A percentile compares a stretch with the other conserved stretches of the same genome.
These are phyloP conservation scores for Stylonectria norvegica DNA, from an alignment of 2,329 filamentous ascomycete species.

Conservation along the genomic window DNA sequence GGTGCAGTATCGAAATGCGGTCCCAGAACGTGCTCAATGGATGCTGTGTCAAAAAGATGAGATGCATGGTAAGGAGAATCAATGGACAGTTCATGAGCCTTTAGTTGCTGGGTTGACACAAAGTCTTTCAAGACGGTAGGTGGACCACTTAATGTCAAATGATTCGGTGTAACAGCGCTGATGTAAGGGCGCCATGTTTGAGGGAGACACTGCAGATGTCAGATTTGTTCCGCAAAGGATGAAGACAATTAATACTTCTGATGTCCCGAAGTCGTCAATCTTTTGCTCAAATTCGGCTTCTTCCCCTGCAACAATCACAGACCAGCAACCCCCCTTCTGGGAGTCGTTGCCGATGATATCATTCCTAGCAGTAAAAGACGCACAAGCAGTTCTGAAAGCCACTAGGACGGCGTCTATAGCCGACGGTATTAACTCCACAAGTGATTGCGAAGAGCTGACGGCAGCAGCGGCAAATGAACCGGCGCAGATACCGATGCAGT, in stretches of 20 bases:
- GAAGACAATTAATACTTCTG: slow-evolving; percentile 6
- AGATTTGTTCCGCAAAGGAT: neutral
- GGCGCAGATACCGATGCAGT: slow-evolving; percentile 23
- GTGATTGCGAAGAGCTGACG: slow-evolving; percentile 20
- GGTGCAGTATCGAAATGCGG: neutral
- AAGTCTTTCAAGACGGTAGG: slow-evolving; percentile 18
- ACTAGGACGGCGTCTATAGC: slow-evolving; percentile 17
- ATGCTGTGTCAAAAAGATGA: slow-evolving; percentile 18
- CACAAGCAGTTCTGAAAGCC: slow-evolving; percentile 20
- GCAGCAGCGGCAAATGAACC: slow-evolving; percentile 27
- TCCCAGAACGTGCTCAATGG: neutral
- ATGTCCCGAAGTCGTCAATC: slow-evolving; percentile 1
- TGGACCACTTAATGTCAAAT: slow-evolving; percentile 23
- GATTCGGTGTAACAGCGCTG: slow-evolving; percentile 21
- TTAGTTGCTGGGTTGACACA: slow-evolving; percentile 9
- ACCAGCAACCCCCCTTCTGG: slow-evolving; percentile 14
- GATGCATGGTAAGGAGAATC: slow-evolving; percentile 24
- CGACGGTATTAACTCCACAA: slow-evolving; percentile 19
- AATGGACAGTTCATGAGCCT: slow-evolving; percentile 16
- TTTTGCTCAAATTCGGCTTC: slow-evolving; percentile 8
- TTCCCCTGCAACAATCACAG: slow-evolving; percentile 12
- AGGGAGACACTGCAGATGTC: slow-evolving; percentile 7
- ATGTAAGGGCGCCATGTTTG: slow-evolving; percentile 18
- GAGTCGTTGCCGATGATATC: slow-evolving; percentile 12
- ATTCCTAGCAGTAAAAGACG: slow-evolving; percentile 11